phyloP scores from a whole-genome alignment of 139 green algal genomes.

The Tetradesmus obliquus region DNA sequence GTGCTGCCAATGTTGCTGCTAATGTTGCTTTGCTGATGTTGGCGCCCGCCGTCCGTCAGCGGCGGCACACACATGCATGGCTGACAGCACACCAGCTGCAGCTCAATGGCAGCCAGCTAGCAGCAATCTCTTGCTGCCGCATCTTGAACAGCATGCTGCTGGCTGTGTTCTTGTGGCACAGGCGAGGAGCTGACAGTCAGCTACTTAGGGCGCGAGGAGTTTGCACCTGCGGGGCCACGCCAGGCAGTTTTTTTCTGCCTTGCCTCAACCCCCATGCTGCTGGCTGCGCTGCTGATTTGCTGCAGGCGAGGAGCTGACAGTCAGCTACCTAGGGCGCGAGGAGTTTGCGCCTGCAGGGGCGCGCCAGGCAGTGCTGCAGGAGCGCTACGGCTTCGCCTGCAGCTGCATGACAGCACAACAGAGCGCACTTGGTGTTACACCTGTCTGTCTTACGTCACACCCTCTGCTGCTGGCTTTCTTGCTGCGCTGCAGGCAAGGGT shows the following conservation, averaged over 20 bases:
- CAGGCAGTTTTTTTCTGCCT: neutral
- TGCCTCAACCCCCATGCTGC: neutral
- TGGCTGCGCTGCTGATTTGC: neutral
- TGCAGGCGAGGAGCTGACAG: slow-evolving; percentile 48
- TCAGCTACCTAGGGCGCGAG: slow-evolving; percentile 60
- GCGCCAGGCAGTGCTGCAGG: slow-evolving; percentile 42
- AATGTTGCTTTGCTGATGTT: no score
- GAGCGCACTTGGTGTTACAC: no score
- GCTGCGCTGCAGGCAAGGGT: no score
- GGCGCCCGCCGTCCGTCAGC: no score
- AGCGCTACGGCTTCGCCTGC: slow-evolving; percentile 61
- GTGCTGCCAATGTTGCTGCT: no score
- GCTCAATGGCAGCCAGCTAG: no score
- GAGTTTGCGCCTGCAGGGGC: slow-evolving; percentile 46
- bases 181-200: slow-evolving; percentile 52
- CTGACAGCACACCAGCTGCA: no score
- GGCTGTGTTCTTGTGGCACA: neutral
- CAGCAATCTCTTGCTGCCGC: no score
- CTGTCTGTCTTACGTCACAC: no score
- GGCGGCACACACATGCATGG: no score
- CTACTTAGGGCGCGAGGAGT: slow-evolving; percentile 61
- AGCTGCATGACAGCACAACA: no score
- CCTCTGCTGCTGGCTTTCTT: no score
- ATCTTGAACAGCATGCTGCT: neutral
- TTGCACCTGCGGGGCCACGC: slow-evolving; percentile 35